Percentiles rank a stretch among this genome's conserved stretches.
These are phyloP conservation scores for Vigna reflexopilosa DNA, from an alignment of 306 rosid genomes.

Conservation along the genomic window DNA sequence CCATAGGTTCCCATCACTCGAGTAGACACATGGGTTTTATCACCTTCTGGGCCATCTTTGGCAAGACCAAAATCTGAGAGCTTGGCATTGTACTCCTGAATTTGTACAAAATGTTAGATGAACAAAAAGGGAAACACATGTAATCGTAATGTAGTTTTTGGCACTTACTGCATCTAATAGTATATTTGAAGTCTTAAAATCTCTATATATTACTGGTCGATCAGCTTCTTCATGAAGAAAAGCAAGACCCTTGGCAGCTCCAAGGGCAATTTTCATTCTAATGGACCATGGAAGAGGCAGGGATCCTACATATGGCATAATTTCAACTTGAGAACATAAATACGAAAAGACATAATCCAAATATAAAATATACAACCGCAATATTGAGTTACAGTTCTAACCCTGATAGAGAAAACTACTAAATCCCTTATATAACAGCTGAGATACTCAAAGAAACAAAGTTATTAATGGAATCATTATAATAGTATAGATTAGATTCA, in stretches of 20 bases:
- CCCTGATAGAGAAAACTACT: constrained; percentile 34
- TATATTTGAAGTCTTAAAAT: constrained; percentile 96
- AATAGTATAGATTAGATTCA: constrained; percentile 9
- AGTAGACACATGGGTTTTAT: constrained; percentile 95
- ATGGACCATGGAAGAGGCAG: constrained; percentile 98
- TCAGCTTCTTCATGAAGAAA: constrained; percentile 97
- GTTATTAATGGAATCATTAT: background rate
- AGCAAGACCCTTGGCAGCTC: constrained; percentile 97
- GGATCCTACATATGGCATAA: constrained; percentile 68
- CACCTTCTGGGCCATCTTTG: constrained; percentile 98
- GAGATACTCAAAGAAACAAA: constrained; percentile 26
- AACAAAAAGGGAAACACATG: constrained; percentile 2
- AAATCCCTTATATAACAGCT: constrained; percentile 15
- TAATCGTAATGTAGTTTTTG: constrained; percentile 22
- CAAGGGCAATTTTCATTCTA: constrained; percentile 95
- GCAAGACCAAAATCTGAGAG: constrained; percentile 99
- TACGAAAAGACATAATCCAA: constrained; percentile 25
- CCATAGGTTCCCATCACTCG: constrained; percentile 99
- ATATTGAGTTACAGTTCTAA: constrained; percentile 21
- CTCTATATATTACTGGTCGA: constrained; percentile 92
- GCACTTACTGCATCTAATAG: constrained; percentile 92
- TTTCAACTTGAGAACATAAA: constrained; percentile 37
- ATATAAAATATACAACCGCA: constrained; percentile 11
- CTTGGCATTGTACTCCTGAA: constrained; percentile 95
- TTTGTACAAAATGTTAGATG: constrained; percentile 45